Percentiles rank a stretch among this genome's conserved stretches.
phyloP scores from a whole-genome alignment of 495 filamentous ascomycete genomes.

The Penicillium alfredii region DNA sequence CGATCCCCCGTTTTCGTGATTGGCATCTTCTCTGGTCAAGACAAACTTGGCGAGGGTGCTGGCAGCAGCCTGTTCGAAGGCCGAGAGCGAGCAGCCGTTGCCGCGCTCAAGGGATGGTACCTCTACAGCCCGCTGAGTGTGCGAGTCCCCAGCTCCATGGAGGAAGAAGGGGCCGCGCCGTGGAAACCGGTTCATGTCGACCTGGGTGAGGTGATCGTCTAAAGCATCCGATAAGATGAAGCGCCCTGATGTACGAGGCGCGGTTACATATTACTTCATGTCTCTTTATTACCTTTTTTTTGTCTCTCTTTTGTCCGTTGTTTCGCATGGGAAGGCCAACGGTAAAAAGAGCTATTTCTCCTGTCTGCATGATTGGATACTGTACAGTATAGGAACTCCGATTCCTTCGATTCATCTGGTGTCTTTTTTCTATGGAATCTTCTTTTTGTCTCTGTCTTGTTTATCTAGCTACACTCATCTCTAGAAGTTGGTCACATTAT shows the following conservation, averaged over 20 bases:
- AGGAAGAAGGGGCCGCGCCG: slow-evolving; percentile 52
- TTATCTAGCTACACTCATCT: slow-evolving; percentile 12
- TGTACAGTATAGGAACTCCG: slow-evolving; percentile 42
- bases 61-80: slow-evolving; percentile 71
- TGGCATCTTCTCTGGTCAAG: slow-evolving; percentile 80
- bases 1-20: slow-evolving; percentile 90
- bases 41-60: slow-evolving; percentile 82
- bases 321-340: slow-evolving; percentile 26
- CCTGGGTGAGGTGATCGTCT: slow-evolving; percentile 81
- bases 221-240: slow-evolving; percentile 20
- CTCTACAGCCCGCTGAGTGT: slow-evolving; percentile 75
- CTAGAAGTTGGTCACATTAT: slow-evolving; percentile 14
- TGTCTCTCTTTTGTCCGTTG: slow-evolving; percentile 19
- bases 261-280: slow-evolving; percentile 25
- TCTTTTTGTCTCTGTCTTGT: slow-evolving; percentile 12
- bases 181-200: slow-evolving; percentile 88
- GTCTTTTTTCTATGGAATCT: slow-evolving; percentile 25
- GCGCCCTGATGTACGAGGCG: slow-evolving; percentile 8
- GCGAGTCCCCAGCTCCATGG: slow-evolving; percentile 74
- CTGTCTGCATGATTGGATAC: slow-evolving; percentile 33
- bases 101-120: slow-evolving; percentile 90
- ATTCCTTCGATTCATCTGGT: slow-evolving; percentile 34
- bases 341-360: slow-evolving; percentile 19
- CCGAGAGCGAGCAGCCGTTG: slow-evolving; percentile 68
- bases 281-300: slow-evolving; percentile 19